phyloP scores from a whole-genome alignment of 2,329 filamentous ascomycete species.

The Aspergillus awamori region DNA sequence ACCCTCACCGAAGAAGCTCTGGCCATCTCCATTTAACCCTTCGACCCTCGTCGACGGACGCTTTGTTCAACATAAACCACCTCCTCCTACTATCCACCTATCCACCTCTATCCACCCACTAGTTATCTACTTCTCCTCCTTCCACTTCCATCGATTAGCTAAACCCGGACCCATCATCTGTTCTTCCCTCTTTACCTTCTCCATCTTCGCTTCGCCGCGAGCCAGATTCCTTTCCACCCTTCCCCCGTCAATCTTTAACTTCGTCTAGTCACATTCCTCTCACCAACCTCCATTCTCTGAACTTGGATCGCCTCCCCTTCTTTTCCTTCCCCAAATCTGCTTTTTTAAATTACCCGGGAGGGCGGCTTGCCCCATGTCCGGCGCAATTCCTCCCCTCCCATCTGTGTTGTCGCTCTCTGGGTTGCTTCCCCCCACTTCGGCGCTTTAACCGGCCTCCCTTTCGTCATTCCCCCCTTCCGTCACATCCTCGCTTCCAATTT shows the following conservation, averaged over 20 bases:
- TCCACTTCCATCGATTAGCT: not conserved
- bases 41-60: not conserved
- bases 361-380: constrained; percentile 36
- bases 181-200: not conserved
- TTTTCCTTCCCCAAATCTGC: constrained; percentile 3
- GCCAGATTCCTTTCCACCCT: not conserved
- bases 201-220: not conserved
- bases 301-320: not conserved
- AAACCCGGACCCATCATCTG: not conserved
- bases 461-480: constrained; percentile 18
- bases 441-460: constrained; percentile 16
- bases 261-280: not conserved
- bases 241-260: not conserved
- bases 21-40: constrained; percentile 1
- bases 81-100: too few relatives aligned
- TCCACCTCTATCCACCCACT: too few relatives aligned
- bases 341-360: constrained; percentile 21
- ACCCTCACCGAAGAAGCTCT: not conserved
- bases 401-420: constrained; percentile 6
- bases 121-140: not conserved
- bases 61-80: too few relatives aligned
- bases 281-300: constrained; percentile 1
- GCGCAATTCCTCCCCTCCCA: constrained; percentile 26
- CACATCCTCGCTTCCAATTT: constrained; percentile 13
- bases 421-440: constrained; percentile 15